Conservation (phyloP, 1,139 yeast genomes). For the Geotrichum candidum region DNA sequence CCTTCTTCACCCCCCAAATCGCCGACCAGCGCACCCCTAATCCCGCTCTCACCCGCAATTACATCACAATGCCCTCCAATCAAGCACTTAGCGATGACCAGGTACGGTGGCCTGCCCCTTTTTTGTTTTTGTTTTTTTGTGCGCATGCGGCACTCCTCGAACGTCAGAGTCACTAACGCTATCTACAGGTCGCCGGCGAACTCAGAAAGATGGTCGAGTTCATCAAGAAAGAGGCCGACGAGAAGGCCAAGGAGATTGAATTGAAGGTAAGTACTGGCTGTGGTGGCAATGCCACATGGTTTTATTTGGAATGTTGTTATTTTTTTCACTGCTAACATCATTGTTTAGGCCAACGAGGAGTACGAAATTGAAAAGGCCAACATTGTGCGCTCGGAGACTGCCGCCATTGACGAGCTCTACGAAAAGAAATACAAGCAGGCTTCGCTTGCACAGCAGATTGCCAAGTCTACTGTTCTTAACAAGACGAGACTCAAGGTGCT, state of each 20-base stretch:
- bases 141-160: background rate
- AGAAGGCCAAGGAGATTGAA: constrained; percentile 93
- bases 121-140: background rate
- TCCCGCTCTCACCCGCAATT: background rate
- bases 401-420: constrained; percentile 75
- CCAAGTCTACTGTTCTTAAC: constrained; percentile 91
- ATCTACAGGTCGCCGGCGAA: constrained; percentile 54
- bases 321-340: background rate
- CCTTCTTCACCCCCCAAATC: background rate
- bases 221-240: constrained; percentile 98
- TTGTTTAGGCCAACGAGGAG: constrained; percentile 78
- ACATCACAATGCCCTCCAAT: constrained; percentile 25
- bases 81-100: constrained; percentile 43
- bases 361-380: constrained; percentile 96
- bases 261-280: constrained; percentile 48
- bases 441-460: constrained; percentile 86
- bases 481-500: constrained; percentile 89
- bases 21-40: background rate
- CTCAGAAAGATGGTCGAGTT: constrained; percentile 97
- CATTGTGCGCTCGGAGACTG: constrained; percentile 85
- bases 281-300: background rate
- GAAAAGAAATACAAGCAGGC: constrained; percentile 88
- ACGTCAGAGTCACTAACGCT: background rate
- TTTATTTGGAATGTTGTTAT: background rate
- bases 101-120: constrained; percentile 27